Percentiles rank a stretch among this genome's conserved stretches.
Evolutionary conservation across 768 basidiomycete species (phyloP).

Genomic region (Kwoniella dejecticola): DNA sequence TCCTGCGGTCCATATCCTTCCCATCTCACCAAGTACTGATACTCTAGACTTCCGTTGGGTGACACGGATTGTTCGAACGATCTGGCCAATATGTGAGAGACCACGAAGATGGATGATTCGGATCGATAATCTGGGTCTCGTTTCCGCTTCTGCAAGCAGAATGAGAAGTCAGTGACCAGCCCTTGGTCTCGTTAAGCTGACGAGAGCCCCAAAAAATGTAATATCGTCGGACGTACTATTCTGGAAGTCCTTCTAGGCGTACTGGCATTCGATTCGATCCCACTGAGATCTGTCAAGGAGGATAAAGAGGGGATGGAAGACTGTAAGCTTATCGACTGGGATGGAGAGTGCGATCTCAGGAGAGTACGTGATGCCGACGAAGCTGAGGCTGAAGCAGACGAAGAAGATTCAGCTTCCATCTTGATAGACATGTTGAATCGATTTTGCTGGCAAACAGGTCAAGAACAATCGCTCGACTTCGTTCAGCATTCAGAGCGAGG

Average conservation of each 20-base stretch:
- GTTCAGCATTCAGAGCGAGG: no score
- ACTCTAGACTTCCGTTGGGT: conserved; percentile 15
- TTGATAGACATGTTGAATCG: neutral
- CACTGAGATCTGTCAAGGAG: neutral
- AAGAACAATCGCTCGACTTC: no score
- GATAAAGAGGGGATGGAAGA: neutral
- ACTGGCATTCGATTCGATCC: neutral
- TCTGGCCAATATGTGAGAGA: conserved; percentile 25
- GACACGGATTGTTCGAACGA: conserved; percentile 13
- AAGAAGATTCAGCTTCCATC: neutral
- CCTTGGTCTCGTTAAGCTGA: neutral
- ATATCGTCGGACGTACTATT: neutral
- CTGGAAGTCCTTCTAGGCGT: conserved; percentile 1
- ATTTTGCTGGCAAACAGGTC: no score
- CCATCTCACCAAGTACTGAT: conserved; percentile 40
- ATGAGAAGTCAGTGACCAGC: neutral
- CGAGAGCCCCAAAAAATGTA: neutral
- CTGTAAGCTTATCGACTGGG: neutral
- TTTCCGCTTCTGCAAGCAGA: neutral
- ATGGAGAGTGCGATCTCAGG: neutral
- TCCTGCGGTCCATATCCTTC: conserved; percentile 33
- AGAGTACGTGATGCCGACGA: neutral
- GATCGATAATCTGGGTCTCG: conserved; percentile 5
- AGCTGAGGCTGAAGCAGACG: neutral
- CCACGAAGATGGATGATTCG: conserved; percentile 13